Base-by-base conservation (phyloP, 75 land plant genomes). In the Ceratopteris richardii region DNA sequence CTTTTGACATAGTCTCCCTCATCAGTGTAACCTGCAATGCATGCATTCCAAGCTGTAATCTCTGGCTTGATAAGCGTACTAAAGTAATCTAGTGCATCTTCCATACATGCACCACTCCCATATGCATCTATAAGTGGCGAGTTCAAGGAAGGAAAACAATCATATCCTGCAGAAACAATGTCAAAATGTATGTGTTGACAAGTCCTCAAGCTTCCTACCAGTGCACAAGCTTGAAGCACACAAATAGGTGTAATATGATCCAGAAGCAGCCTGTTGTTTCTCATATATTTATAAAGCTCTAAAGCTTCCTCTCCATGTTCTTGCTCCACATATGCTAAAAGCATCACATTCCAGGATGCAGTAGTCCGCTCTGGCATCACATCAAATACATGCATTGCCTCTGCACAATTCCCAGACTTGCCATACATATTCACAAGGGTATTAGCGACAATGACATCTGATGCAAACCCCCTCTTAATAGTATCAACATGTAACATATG, bases 31-130 rank as follows among this genome's bases (percentile, higher is more conserved):
- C 59, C 59, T 18, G 46, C n/a, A 27, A 64, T 56, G 4, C 56
- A 54, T 36, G 59, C 31, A 41, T 41, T 64, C 66, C 66, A 64
- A 24, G 66, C 31, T 19, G 54, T 39, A 12, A 56, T 31, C 33
- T 64, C 57, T 23, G 37, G 33, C 17, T 54, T 58, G 21, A 39
- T 21, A 23, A 64, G 16, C n/a, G 14, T 39, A 21, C 39, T 36
- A 33, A 64, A 64, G 18, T 37, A 16, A n/a, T 24, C 57, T 2
- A 26, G 29, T 1, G 60, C 66, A 24, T 54, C 44, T 21, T 25
- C 60, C 29, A 64, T 55, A 22, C 23, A n/a, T 44, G 58, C 60
- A 41, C 60, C 54, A 31, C 44, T 64, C 18, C 51, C 59, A 56
- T 55, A 64, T 29, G 57, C 57, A 20, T 39, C 14, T 16, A 64